Evolutionary conservation across 331 rosid species (phyloP), one percentile per base, ranked within the genome.

Genomic region (Arachis monticola): DNA sequence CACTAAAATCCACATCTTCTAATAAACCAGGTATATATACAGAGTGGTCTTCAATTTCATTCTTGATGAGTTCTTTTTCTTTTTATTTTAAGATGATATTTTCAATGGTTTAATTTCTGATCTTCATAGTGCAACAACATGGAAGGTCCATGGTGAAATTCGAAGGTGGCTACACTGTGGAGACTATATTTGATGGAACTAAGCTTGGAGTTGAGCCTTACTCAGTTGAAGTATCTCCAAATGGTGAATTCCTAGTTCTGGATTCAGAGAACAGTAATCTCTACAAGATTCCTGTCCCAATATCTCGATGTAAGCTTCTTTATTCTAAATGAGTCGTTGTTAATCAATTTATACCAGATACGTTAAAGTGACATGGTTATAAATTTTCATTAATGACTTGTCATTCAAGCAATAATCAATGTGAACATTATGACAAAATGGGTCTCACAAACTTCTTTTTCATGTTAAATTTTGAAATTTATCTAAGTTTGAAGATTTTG

Each of bases 141-240:
- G 81, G 80, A 80, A 96, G 97, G 22, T 88, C 99, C 40, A 85
- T 89, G 99, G 80, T 95, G 90, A 95, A 92, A 87, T 95, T 95
- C 46, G 99, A 95, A 82, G 84, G 92, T 74, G 99, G 90, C 61
- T 94, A 87, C 81, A 83, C 80, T 0, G 97, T 94, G 78, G 99
- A 92, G 80, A 94, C 97, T 57, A 87, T 94, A 77, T 90, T 92
- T 1, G 97, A 95, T 79, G 99, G 99, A 74, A 88, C 90, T 73
- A 90, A 92, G 84, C 83, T 87, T 60, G 97, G 99, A 79, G 92
- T 95, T 75, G 99, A 95, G 72, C 99, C 99, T 66, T 70, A 88
- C 87, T 81, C 99, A 10, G 83, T 92, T 59, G 85, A 85, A 75
- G 72, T 90, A 7, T 81, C 97, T 38, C 80, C 93, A 67, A 77